Base-by-base conservation (phyloP, 2,329 filamentous ascomycete species). In the Dryadomyces quercivorus region DNA sequence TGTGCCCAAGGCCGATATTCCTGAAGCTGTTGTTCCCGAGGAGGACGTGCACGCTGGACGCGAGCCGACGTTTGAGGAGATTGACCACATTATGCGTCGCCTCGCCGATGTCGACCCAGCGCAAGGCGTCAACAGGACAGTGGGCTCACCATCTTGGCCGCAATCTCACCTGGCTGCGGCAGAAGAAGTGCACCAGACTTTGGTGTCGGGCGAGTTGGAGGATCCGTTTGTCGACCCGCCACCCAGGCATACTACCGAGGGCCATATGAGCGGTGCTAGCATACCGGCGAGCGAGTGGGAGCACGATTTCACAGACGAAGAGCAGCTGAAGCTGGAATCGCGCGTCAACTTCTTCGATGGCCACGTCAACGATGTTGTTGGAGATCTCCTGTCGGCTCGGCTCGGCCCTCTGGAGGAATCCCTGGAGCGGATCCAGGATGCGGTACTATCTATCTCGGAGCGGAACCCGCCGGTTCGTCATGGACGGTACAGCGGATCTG, bases 1-100 rank as follows among this genome's bases (percentile, higher is more conserved):
- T 8, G 26, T 31, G 16, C 22, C 46, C 44, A 46, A 46, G 44
- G 44, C 10, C 36, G 36, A 40, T 8, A 40, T n/a, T 12, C 21
- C 21, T 20, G 42, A 20, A 26, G 7, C 18, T 9, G 44, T n/a
- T n/a, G 18, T 58, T n/a, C 61, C 60, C 18, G 52, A 56, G 52
- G 63, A 60, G 21, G 55, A 26, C 12, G 59, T 58, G n/a, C 59
- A 63, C 21, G 59, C 61, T 4, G 63, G 64, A 7, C 62, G 63
- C 20, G 73, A 74, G 58, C 75, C 72, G 7, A 80, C 84, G 0
- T 88, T 88, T 61, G 85, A 92, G 61, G 90, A 96, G 64, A 91
- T 96, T 63, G 91, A 96, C 71, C 88, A 86, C 47, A 83, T 96
- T 52, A 95, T 97, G 89, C 81, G 85, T 59, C 85, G 93, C 57